Percentiles rank a stretch among this genome's conserved stretches.
These are phyloP conservation scores for Leptomonas pyrrhocoris DNA, from an alignment of 208 protist species.

Conservation along the genomic window DNA sequence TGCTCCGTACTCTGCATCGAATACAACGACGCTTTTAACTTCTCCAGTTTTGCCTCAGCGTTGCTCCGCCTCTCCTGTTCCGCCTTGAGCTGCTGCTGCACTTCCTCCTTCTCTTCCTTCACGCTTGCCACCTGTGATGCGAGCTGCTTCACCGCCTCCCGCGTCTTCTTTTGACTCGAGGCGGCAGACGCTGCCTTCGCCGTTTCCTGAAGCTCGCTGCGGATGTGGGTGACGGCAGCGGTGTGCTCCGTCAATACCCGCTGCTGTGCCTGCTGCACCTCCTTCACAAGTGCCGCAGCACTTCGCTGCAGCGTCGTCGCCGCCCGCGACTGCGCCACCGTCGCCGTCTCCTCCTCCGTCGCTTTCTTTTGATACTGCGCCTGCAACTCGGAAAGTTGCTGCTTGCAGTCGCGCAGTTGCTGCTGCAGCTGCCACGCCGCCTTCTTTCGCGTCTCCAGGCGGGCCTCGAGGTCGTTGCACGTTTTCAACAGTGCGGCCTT, in stretches of 20 bases:
- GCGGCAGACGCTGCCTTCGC: constrained; percentile 11
- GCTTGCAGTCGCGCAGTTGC: constrained; percentile 29
- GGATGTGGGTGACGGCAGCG: constrained; percentile 9
- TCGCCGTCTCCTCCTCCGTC: background rate
- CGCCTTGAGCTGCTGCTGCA: constrained; percentile 29
- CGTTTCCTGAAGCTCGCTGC: constrained; percentile 11
- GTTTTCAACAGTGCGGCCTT: constrained; percentile 13
- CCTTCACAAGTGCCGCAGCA: constrained; percentile 20
- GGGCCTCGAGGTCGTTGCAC: constrained; percentile 29
- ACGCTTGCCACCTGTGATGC: constrained; percentile 5
- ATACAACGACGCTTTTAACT: constrained; percentile 3
- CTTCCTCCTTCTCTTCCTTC: constrained; percentile 28
- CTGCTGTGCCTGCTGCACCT: constrained; percentile 29
- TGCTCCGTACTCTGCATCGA: constrained; percentile 1
- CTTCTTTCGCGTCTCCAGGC: constrained; percentile 23
- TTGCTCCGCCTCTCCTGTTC: constrained; percentile 14
- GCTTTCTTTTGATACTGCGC: background rate
- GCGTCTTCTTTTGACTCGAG: constrained; percentile 1
- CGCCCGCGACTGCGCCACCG: constrained; percentile 13
- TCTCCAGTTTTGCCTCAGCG: constrained; percentile 18
- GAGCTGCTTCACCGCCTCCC: constrained; percentile 22
- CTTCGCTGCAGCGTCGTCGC: constrained; percentile 13
- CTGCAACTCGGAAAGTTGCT: constrained; percentile 18
- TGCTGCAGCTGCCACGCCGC: constrained; percentile 25
- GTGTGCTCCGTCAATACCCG: constrained; percentile 23